Base-by-base conservation (phyloP, 805 yeast species). In the Cyberlindnera euphorbiae region DNA sequence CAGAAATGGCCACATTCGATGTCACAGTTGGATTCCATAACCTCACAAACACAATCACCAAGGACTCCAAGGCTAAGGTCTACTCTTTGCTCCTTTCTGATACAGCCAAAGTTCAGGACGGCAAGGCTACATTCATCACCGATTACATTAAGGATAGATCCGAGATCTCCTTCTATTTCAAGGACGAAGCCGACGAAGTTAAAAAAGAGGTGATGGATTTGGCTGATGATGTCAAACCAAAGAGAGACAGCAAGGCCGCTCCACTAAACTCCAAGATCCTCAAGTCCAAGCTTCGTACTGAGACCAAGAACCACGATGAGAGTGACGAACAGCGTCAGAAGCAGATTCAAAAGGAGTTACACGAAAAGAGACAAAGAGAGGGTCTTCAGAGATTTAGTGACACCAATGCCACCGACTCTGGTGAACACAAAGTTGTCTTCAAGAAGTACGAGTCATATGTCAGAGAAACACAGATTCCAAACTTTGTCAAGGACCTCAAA, bases 381-480 rank as follows among this genome's bases (percentile, higher is more conserved):
- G 98, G 98, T 22, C 64, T 84, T 40, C 76, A 82, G 35, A 73
- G 94, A 54, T 89, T 79, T 55, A 79, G 82, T 42, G 83, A 86
- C 30, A 83, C 86, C 11, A 90, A 79, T 60, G 85, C 86, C 5
- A 71, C 74, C 21, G 80, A 75, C 46, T 58, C 63, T 22, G 64
- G 68, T 28, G 88, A 79, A 35, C 67, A 68, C 46, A 77, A 73
- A 52, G 81, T 80, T 3, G 80, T 79, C n/a, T 89, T 90, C 69
- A 86, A 85, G 55, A 83, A 83, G 56, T 93, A 85, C 62, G 98
- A 90, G 65, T 88, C 97, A 0, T 90, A 90, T 60, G 79, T 89
- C 34, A 73, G 97, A 51, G 98, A 90, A 57, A 70, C 93, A 4
- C 97, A 93, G 67, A 80, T 90, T 45, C 97, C 98, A 27, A 63